phyloP scores from a whole-genome alignment of 805 yeast species.

The Vanderwaltozyma verrucispora region DNA sequence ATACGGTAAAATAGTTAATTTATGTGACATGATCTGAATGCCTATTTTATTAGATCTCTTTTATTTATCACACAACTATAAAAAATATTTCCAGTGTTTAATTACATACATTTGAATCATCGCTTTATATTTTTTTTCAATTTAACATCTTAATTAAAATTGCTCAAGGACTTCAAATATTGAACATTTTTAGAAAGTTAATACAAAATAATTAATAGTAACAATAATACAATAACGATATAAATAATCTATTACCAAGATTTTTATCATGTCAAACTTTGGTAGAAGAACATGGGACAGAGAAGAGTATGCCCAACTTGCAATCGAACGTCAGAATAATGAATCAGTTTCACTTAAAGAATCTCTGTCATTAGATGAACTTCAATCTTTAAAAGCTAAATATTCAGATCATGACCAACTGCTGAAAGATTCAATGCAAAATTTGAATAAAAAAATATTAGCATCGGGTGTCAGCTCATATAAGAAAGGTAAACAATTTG shows the following conservation, averaged over 20 bases:
- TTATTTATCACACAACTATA: too few species aligned
- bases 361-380: conserved; percentile 8
- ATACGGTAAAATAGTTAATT: conserved; percentile 32
- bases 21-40: conserved; percentile 24
- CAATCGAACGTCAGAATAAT: conserved; percentile 25
- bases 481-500: conserved; percentile 53
- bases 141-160: too few species aligned
- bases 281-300: conserved; percentile 71
- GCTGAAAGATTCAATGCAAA: conserved; percentile 18
- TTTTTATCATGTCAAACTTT: conserved; percentile 22
- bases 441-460: conserved; percentile 28
- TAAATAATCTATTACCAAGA: too few species aligned
- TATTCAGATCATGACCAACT: conserved; percentile 18
- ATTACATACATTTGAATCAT: too few species aligned
- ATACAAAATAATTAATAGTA: too few species aligned
- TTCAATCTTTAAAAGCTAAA: conserved; percentile 8
- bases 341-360: conserved; percentile 12
- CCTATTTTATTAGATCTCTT: too few species aligned
- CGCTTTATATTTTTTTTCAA: too few species aligned
- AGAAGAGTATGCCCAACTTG: conserved; percentile 47
- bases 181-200: too few species aligned
- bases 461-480: conserved; percentile 22
- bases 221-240: too few species aligned
- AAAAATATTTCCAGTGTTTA: too few species aligned
- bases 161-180: too few species aligned